These are phyloP conservation scores for Grosmannia clavigera DNA, from an alignment of 2,329 filamentous ascomycete genomes.

Conservation along the genomic window DNA sequence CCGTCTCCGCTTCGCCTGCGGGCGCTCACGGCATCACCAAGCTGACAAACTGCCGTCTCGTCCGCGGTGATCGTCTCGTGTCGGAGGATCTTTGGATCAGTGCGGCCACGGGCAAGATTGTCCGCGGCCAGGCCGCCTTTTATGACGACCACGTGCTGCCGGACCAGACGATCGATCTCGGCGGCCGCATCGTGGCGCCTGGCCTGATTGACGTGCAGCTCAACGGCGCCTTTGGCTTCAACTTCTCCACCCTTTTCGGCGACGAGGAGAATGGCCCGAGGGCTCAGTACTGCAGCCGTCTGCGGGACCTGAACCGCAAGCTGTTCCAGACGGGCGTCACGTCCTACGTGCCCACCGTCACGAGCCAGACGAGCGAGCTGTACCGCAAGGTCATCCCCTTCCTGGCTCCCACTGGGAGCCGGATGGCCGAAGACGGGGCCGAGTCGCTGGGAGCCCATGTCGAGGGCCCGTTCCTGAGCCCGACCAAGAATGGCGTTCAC, in stretches of 20 bases:
- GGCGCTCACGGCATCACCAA: slow-evolving; percentile 54
- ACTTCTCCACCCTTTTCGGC: slow-evolving; percentile 70
- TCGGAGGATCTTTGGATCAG: slow-evolving; percentile 82
- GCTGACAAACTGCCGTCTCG: slow-evolving; percentile 75
- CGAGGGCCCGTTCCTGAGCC: slow-evolving; percentile 79
- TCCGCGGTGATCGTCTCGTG: slow-evolving; percentile 56
- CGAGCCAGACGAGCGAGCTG: slow-evolving; percentile 66
- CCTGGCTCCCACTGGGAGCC: slow-evolving; percentile 56
- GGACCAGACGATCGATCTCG: slow-evolving; percentile 65
- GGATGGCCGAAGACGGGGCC: slow-evolving; percentile 55
- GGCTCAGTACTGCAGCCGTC: slow-evolving; percentile 57
- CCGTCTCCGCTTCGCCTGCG: slow-evolving; percentile 21
- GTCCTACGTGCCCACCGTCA: slow-evolving; percentile 75
- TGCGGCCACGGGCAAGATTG: slow-evolving; percentile 66
- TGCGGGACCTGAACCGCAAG: slow-evolving; percentile 57
- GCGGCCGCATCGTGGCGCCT: slow-evolving; percentile 70
- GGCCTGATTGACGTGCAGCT: slow-evolving; percentile 87
- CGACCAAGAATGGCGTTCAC: slow-evolving; percentile 78
- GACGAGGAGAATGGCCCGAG: slow-evolving; percentile 28
- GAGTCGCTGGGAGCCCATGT: slow-evolving; percentile 85
- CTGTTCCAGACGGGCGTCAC: slow-evolving; percentile 75
- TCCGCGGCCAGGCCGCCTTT: slow-evolving; percentile 55
- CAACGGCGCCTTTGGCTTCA: slow-evolving; percentile 86
- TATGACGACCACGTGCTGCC: slow-evolving; percentile 59
- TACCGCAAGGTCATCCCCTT: slow-evolving; percentile 72